These are phyloP conservation scores for Lichtheimia ornata DNA, from an alignment of 371 early-diverging fungal species.

Conservation along the genomic window DNA sequence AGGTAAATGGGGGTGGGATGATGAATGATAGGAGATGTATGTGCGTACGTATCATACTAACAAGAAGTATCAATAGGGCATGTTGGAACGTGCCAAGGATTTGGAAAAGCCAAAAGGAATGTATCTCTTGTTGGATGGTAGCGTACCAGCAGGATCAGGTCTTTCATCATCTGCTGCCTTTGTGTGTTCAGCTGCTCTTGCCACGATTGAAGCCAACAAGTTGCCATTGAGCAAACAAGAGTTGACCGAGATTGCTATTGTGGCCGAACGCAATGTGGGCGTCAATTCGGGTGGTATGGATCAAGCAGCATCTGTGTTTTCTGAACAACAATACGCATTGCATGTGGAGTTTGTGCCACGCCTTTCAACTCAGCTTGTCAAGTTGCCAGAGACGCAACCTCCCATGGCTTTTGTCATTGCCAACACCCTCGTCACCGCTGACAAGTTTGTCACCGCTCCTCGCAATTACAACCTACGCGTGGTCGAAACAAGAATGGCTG, in stretches of 20 bases:
- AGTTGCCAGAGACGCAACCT: constrained; percentile 55
- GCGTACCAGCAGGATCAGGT: constrained; percentile 85
- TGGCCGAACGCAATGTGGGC: constrained; percentile 82
- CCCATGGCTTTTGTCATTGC: constrained; percentile 85
- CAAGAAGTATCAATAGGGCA: constrained; percentile 47
- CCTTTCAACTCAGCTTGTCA: constrained; percentile 66
- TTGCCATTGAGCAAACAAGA: constrained; percentile 59
- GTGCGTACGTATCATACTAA: no score
- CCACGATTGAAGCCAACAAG: constrained; percentile 62
- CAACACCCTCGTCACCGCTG: constrained; percentile 84
- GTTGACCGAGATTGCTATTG: constrained; percentile 77
- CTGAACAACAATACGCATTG: constrained; percentile 69
- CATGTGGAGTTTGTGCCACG: constrained; percentile 86
- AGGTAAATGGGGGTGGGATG: constrained; percentile 50
- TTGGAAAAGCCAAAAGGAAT: constrained; percentile 68
- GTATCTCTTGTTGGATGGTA: constrained; percentile 73
- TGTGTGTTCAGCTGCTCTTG: constrained; percentile 77
- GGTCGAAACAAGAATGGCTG: constrained; percentile 88
- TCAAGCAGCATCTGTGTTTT: constrained; percentile 87
- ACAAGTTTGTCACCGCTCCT: constrained; percentile 90
- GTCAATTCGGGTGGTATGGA: constrained; percentile 92
- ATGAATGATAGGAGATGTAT: no score
- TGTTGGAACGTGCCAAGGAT: constrained; percentile 57
- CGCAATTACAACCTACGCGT: constrained; percentile 92
- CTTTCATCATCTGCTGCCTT: constrained; percentile 87